Evolutionary conservation across 2,329 filamentous ascomycete genomes (phyloP).

Genomic region (Scortechinia acanthostroma): DNA sequence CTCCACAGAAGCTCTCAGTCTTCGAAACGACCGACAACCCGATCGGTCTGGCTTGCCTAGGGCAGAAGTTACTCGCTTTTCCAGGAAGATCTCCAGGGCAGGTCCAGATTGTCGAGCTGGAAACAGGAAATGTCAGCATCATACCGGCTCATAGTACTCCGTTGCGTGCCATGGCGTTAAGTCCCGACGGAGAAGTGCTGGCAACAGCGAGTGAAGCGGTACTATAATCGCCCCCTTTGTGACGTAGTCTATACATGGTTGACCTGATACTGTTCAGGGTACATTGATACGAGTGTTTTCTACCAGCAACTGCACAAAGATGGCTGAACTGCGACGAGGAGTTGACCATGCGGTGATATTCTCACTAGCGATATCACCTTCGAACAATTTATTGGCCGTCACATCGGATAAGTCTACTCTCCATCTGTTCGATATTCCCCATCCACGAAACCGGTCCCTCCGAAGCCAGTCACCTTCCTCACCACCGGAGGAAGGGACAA

Average conservation of each 20-base stretch:
- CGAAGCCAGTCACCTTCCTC: conserved; percentile 12
- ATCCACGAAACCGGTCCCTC: conserved; percentile 25
- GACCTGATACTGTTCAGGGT: conserved; percentile 44
- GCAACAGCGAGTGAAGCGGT: conserved; percentile 83
- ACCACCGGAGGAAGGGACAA: background rate
- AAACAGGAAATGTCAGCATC: conserved; percentile 79
- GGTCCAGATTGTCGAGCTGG: conserved; percentile 76
- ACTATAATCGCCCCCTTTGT: conserved; percentile 12
- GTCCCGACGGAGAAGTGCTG: conserved; percentile 71
- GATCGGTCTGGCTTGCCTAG: conserved; percentile 72
- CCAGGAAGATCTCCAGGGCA: conserved; percentile 84
- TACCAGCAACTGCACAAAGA: conserved; percentile 70
- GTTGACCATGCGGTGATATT: conserved; percentile 83
- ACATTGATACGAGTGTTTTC: conserved; percentile 83
- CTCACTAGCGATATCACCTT: conserved; percentile 80
- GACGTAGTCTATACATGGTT: background rate
- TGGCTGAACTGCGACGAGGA: conserved; percentile 80
- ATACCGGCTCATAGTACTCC: conserved; percentile 81
- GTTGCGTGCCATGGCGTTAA: conserved; percentile 73
- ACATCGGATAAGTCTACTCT: conserved; percentile 95
- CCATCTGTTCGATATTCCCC: conserved; percentile 83
- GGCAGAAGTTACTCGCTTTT: conserved; percentile 69
- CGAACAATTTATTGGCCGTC: conserved; percentile 73
- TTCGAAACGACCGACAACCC: conserved; percentile 86
- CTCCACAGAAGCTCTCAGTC: conserved; percentile 61